phyloP scores from a whole-genome alignment of 306 rosid species.

The Cucurbita ficifolia region DNA sequence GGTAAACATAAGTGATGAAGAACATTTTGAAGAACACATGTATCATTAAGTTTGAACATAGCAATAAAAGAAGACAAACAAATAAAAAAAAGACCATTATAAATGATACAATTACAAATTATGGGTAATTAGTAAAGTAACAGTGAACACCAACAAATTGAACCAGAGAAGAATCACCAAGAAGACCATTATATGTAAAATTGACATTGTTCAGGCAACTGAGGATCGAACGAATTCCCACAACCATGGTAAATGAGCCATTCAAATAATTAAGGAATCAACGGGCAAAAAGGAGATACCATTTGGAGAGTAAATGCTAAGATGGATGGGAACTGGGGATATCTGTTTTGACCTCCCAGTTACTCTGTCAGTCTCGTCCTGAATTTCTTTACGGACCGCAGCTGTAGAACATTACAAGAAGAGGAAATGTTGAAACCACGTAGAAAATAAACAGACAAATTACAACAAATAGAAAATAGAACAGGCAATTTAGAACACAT shows the following conservation, averaged over 20 bases:
- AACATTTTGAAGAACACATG: neutral
- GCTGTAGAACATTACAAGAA: conserved; percentile 24
- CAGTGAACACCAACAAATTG: neutral
- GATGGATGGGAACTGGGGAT: conserved; percentile 91
- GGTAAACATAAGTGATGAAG: too few relatives aligned
- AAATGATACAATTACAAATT: neutral
- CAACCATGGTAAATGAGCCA: too few relatives aligned
- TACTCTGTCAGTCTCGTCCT: conserved; percentile 86
- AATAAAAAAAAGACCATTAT: neutral
- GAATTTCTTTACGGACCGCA: conserved; percentile 75
- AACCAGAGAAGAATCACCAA: neutral
- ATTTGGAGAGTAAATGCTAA: conserved; percentile 86
- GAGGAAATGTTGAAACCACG: neutral
- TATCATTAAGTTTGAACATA: neutral
- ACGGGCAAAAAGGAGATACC: conserved; percentile 21
- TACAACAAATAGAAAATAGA: neutral
- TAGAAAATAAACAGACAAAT: neutral
- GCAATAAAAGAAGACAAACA: neutral
- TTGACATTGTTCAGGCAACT: too few relatives aligned
- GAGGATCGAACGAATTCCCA: too few relatives aligned
- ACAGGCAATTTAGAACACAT: neutral
- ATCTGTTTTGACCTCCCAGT: conserved; percentile 80
- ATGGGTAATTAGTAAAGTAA: too few relatives aligned
- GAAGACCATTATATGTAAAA: too few relatives aligned
- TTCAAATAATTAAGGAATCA: too few relatives aligned